Evolutionary conservation across 768 basidiomycete species (phyloP), one percentile per base, ranked within the genome.

Genomic region (Phylloporus scabripes): DNA sequence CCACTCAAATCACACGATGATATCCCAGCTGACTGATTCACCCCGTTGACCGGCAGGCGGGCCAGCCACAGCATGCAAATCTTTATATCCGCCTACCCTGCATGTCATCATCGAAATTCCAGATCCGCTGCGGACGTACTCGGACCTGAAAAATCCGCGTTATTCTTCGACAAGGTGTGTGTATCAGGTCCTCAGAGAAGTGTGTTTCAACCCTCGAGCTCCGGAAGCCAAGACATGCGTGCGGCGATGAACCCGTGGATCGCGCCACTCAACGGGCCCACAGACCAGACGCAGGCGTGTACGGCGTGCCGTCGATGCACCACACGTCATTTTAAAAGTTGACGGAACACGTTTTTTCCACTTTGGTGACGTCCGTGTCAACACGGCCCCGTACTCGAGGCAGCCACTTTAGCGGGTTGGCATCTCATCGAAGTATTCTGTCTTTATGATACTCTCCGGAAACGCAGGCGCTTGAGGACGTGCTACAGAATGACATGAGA

Each of bases 141-240:
- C 32, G 14, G 32, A 15, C 32, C 32, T n/a, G 31, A 32, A 32
- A 32, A 87, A 63, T 79, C 83, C 10, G 81, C 81, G 8, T 82
- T 82, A 64, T 92, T 90, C 74, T 92, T 91, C 60, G 86, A 91
- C 75, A 87, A 85, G 74, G 87, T 83, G 49, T 24, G 66, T 49
- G 17, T 8, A 11, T 14, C 31, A n/a, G n/a, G n/a, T n/a, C n/a
- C n/a, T n/a, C n/a, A n/a, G n/a, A n/a, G n/a, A n/a, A n/a, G n/a
- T n/a, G n/a, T n/a, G n/a, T n/a, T n/a, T n/a, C n/a, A n/a, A n/a
- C n/a, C n/a, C n/a, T n/a, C n/a, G n/a, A n/a, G n/a, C n/a, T n/a
- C n/a, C n/a, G n/a, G n/a, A n/a, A 28, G 26, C 5, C 26, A 28
- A 28, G 8, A 28, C 26, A 28, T 6, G 26, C 24, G 24, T 26